Conservation (phyloP, 2,329 filamentous ascomycete genomes). For the Calonectria leucothoes region DNA sequence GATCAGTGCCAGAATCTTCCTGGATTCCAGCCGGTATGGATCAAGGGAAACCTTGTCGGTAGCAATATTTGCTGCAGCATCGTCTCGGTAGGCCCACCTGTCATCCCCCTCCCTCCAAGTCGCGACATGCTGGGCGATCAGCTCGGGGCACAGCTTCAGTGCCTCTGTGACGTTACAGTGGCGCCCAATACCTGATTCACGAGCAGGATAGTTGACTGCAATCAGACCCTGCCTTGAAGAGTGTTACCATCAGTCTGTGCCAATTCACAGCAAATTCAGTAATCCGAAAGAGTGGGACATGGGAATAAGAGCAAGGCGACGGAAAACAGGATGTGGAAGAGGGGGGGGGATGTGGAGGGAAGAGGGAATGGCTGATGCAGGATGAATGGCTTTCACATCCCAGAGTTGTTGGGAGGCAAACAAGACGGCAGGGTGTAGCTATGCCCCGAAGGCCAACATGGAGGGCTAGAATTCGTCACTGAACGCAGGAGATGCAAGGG, state of each 20-base stretch:
- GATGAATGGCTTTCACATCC: not conserved
- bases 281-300: not conserved
- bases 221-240: conserved; percentile 83
- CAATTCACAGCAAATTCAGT: not conserved
- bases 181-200: conserved; percentile 81
- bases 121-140: conserved; percentile 92
- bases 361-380: not conserved
- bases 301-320: not conserved
- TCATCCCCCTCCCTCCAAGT: conserved; percentile 94
- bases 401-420: not conserved
- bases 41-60: conserved; percentile 96
- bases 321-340: not conserved
- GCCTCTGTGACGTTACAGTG: conserved; percentile 86
- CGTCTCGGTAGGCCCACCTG: conserved; percentile 90
- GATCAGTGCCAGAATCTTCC: conserved; percentile 83
- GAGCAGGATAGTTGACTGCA: conserved; percentile 94
- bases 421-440: not conserved
- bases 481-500: not conserved
- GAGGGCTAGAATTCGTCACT: not conserved
- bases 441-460: not conserved
- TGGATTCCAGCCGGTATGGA: conserved; percentile 87
- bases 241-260: conserved; percentile 26
- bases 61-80: conserved; percentile 81
- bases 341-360: not conserved
- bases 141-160: conserved; percentile 83